These are phyloP conservation scores for Zopfochytrium polystomum DNA, from an alignment of 371 early-diverging fungal species.

Conservation along the genomic window DNA sequence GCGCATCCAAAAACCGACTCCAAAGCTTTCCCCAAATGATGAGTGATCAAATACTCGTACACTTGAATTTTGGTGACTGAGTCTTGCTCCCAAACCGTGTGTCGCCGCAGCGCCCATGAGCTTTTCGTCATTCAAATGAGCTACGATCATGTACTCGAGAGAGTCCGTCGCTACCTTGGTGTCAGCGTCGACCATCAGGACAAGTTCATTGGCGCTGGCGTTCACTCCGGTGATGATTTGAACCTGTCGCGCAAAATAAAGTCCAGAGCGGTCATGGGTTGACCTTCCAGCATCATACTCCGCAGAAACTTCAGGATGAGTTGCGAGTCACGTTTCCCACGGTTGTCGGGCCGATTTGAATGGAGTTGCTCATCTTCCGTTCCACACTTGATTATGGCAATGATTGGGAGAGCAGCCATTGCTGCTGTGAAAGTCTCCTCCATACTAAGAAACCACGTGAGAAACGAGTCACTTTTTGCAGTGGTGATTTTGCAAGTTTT, in stretches of 20 bases:
- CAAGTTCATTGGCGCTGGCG: constrained; percentile 78
- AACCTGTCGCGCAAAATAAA: constrained; percentile 88
- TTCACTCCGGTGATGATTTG: constrained; percentile 61
- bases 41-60: constrained; percentile 96
- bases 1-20: constrained; percentile 96
- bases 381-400: constrained; percentile 92
- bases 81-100: constrained; percentile 66
- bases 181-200: constrained; percentile 97
- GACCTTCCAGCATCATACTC: constrained; percentile 80
- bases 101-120: constrained; percentile 80
- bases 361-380: constrained; percentile 72
- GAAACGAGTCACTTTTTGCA: neutral
- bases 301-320: constrained; percentile 91
- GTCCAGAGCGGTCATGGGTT: constrained; percentile 91
- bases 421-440: constrained; percentile 29
- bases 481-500: neutral
- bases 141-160: constrained; percentile 70
- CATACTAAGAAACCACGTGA: constrained; percentile 22
- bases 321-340: constrained; percentile 99
- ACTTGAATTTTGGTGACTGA: constrained; percentile 69
- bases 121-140: constrained; percentile 60
- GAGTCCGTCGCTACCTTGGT: constrained; percentile 77
- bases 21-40: constrained; percentile 93
- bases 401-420: constrained; percentile 64
- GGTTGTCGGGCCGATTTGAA: constrained; percentile 69